phyloP scores from a whole-genome alignment of 345 rosid genomes.

The Gossypioides kirkii region DNA sequence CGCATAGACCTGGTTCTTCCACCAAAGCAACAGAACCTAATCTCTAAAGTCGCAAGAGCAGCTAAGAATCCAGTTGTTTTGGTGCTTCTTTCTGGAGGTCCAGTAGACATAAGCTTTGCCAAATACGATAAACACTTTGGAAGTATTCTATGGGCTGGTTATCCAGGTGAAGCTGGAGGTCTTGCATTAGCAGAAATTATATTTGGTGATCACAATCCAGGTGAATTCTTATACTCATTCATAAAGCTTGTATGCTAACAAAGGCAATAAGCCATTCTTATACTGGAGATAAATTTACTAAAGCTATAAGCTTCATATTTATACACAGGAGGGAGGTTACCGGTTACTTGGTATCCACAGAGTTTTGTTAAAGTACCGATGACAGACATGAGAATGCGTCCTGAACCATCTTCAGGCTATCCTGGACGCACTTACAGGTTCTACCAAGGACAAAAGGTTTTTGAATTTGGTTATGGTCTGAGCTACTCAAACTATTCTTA shows the following conservation, averaged over 20 bases:
- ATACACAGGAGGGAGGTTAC: constrained; percentile 19
- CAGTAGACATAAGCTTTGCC: constrained; percentile 69
- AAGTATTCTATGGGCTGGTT: constrained; percentile 89
- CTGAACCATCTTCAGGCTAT: constrained; percentile 41
- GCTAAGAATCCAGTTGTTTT: constrained; percentile 67
- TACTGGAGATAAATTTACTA: background rate
- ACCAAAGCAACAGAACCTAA: constrained; percentile 59
- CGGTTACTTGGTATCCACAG: constrained; percentile 18
- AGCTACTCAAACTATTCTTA: constrained; percentile 53
- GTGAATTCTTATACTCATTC: constrained; percentile 24
- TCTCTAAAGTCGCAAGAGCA: constrained; percentile 48
- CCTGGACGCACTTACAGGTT: constrained; percentile 65
- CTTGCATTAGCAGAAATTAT: constrained; percentile 77
- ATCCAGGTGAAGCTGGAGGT: constrained; percentile 92
- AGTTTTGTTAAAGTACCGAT: constrained; percentile 29
- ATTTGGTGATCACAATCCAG: constrained; percentile 87
- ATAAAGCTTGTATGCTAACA: background rate
- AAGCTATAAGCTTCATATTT: background rate
- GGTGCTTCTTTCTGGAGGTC: constrained; percentile 76
- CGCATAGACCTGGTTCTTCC: constrained; percentile 68
- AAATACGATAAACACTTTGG: constrained; percentile 47
- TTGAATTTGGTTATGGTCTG: constrained; percentile 48
- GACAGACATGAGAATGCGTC: constrained; percentile 62
- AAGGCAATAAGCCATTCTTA: background rate
- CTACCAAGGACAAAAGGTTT: constrained; percentile 45